phyloP scores from a whole-genome alignment of 2,329 filamentous ascomycete genomes.

The Alternaria burnsii region DNA sequence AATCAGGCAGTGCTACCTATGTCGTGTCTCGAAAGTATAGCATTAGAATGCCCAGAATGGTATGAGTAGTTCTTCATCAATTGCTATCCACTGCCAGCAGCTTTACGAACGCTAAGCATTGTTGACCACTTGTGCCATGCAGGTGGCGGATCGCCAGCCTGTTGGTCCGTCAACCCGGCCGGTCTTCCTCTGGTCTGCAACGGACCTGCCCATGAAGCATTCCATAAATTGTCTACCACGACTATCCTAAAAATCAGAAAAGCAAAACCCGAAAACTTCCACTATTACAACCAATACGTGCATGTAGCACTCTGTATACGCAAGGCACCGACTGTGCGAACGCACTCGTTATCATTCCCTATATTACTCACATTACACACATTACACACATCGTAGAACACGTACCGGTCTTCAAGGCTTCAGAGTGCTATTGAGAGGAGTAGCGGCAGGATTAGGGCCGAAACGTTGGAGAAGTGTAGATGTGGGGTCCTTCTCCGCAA shows the following conservation, averaged over 20 bases:
- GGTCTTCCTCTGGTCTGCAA: background rate
- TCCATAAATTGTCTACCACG: background rate
- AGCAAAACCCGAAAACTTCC: background rate
- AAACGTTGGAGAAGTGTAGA: conserved; percentile 12
- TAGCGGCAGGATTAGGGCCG: background rate
- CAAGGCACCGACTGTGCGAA: background rate
- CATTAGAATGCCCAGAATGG: background rate
- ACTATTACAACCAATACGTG: background rate
- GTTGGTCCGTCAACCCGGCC: background rate
- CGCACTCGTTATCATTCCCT: background rate
- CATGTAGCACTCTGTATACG: background rate
- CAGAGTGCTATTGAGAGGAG: background rate
- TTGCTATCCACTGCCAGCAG: background rate
- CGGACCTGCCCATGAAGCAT: background rate
- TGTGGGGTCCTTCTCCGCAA: conserved; percentile 30
- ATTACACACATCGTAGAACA: background rate
- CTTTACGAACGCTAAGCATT: background rate
- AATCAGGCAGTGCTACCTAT: background rate
- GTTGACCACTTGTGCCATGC: background rate
- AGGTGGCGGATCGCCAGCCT: background rate
- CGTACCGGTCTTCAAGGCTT: background rate
- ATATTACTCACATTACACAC: background rate
- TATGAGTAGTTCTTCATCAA: background rate
- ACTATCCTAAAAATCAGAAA: background rate
- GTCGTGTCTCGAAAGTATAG: background rate